phyloP scores from a whole-genome alignment of 768 basidiomycete species.

The Russula brevipes region DNA sequence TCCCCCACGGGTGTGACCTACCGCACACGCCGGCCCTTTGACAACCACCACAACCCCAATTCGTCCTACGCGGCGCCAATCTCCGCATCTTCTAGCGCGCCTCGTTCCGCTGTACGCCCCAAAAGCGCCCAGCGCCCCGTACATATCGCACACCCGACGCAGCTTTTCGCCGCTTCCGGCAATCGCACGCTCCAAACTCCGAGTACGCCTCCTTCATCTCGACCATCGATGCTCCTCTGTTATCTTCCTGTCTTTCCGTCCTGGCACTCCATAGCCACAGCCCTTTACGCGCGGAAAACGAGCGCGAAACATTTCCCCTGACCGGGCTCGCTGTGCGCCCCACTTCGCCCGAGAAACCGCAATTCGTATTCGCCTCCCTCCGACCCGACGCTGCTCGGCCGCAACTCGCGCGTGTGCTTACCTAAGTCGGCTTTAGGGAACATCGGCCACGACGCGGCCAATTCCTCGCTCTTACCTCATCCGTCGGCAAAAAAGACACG shows the following conservation, averaged over 20 bases:
- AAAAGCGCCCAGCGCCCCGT: conserved; percentile 10
- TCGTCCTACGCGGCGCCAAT: conserved; percentile 8
- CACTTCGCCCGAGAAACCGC: background rate
- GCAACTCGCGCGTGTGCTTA: background rate
- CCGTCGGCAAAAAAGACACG: no score
- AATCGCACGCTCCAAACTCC: conserved; percentile 17
- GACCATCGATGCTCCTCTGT: background rate
- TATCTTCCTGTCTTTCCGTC: background rate
- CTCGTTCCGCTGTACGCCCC: conserved; percentile 11
- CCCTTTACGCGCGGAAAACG: background rate
- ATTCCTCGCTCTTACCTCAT: conserved; percentile 3
- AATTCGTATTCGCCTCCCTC: conserved; percentile 2
- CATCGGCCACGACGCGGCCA: no score
- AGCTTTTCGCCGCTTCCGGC: conserved; percentile 1
- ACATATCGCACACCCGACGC: conserved; percentile 16
- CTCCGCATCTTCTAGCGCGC: conserved; percentile 15
- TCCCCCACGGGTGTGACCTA: background rate
- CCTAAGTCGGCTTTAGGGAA: background rate
- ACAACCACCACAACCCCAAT: conserved; percentile 3
- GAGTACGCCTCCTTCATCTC: conserved; percentile 3
- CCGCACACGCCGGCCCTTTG: conserved; percentile 12
- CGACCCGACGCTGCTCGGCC: background rate
- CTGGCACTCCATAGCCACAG: background rate
- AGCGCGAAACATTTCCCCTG: background rate
- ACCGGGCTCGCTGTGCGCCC: background rate